Conservation (phyloP, 1,139 yeast genomes). For the Taphrina confusa region DNA sequence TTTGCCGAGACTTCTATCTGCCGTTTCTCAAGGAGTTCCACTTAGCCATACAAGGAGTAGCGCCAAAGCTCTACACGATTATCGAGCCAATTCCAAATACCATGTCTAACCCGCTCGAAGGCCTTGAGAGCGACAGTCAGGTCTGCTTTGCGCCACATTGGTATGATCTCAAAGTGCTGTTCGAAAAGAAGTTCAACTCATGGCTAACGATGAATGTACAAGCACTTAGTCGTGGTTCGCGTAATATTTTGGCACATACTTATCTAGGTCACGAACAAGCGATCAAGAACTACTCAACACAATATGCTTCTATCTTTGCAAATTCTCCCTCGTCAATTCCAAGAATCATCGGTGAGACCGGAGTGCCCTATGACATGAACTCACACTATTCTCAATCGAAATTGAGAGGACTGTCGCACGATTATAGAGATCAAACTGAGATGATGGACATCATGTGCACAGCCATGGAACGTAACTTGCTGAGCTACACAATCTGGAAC, state of each 20-base stretch:
- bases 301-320: conserved; percentile 19
- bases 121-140: neutral
- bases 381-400: conserved; percentile 62
- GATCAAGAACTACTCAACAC: conserved; percentile 20
- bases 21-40: conserved; percentile 21
- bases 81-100: conserved; percentile 32
- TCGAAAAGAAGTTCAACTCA: conserved; percentile 24
- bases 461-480: conserved; percentile 71
- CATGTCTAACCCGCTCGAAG: neutral
- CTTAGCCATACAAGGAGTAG: neutral
- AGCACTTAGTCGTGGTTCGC: conserved; percentile 28
- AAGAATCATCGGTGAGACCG: conserved; percentile 81
- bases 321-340: conserved; percentile 42
- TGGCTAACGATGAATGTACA: conserved; percentile 31
- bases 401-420: conserved; percentile 49
- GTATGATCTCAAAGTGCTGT: conserved; percentile 48
- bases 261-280: conserved; percentile 22
- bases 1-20: conserved; percentile 14
- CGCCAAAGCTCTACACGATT: conserved; percentile 5
- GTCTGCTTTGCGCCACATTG: conserved; percentile 54
- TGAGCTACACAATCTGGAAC: conserved; percentile 84
- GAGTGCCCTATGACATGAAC: conserved; percentile 96
- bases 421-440: conserved; percentile 67
- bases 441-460: conserved; percentile 80
- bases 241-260: conserved; percentile 30